phyloP scores from a whole-genome alignment of 257 asterid species.

The Euphrasia confusa region DNA sequence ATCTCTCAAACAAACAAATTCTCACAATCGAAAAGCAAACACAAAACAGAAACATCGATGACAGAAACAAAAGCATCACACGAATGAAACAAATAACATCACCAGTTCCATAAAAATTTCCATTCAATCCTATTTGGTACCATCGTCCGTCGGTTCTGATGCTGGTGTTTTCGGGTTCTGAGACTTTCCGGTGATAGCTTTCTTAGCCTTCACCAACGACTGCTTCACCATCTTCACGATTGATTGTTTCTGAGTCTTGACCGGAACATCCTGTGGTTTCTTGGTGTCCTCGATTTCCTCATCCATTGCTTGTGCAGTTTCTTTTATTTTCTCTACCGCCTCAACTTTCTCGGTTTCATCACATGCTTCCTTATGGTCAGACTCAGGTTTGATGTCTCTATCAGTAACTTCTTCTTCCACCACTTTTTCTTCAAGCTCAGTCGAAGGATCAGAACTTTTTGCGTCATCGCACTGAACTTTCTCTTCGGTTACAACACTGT shows the following conservation, averaged over 20 bases:
- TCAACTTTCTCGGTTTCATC: constrained; percentile 23
- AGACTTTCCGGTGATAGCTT: constrained; percentile 80
- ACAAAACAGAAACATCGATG: constrained; percentile 23
- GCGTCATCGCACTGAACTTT: constrained; percentile 21
- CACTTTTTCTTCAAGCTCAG: constrained; percentile 25
- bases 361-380: neutral
- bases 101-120: neutral
- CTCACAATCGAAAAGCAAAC: constrained; percentile 34
- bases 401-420: constrained; percentile 32
- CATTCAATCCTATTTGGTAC: constrained; percentile 29
- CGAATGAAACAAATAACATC: neutral
- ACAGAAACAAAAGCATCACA: constrained; percentile 30
- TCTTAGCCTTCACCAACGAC: constrained; percentile 83
- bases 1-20: constrained; percentile 8
- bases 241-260: constrained; percentile 41
- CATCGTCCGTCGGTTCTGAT: constrained; percentile 45
- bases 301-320: constrained; percentile 23
- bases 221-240: constrained; percentile 79
- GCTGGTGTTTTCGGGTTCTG: constrained; percentile 51
- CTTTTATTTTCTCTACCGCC: constrained; percentile 22
- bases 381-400: constrained; percentile 30
- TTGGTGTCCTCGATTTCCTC: constrained; percentile 37
- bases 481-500: constrained; percentile 26
- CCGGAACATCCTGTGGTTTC: constrained; percentile 4
- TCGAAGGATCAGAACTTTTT: constrained; percentile 7